phyloP scores from a whole-genome alignment of 1,284 basidiomycete genomes.

The Marasmius oreades region DNA sequence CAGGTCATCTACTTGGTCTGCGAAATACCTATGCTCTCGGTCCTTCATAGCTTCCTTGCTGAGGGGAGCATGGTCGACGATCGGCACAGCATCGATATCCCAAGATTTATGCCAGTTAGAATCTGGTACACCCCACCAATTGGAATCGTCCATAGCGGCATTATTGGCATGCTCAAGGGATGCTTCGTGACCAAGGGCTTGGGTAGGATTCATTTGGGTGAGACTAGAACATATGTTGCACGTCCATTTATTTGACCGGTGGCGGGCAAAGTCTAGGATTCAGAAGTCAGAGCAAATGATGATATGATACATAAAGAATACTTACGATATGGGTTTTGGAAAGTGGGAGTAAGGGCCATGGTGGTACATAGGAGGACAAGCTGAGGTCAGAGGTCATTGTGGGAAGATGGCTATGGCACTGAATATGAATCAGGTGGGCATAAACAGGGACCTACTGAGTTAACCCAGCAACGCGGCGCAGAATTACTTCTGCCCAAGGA shows the following conservation, averaged over 20 bases:
- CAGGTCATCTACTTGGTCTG: slow-evolving; percentile 42
- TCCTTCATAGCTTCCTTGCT: slow-evolving; percentile 38
- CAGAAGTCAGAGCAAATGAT: slow-evolving; percentile 7
- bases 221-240: slow-evolving; percentile 30
- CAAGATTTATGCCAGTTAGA: no score
- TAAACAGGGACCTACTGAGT: not conserved
- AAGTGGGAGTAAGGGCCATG: no score
- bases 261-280: not conserved
- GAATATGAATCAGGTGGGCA: not conserved
- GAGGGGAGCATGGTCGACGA: slow-evolving; percentile 18
- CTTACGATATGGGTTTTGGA: not conserved
- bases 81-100: slow-evolving; percentile 2
- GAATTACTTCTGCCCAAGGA: not conserved
- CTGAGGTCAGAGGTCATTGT: no score
- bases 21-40: slow-evolving; percentile 48
- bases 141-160: slow-evolving; percentile 16
- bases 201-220: slow-evolving; percentile 7
- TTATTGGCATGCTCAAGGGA: slow-evolving; percentile 21
- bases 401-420: no score
- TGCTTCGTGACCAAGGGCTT: not conserved
- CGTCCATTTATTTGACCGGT: slow-evolving; percentile 20
- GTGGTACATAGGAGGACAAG: no score
- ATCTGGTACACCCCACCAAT: slow-evolving; percentile 17
- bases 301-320: no score
- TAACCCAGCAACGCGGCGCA: not conserved